Percentiles rank a stretch among this genome's conserved stretches.
phyloP scores from a whole-genome alignment of 2,329 filamentous ascomycete genomes.

The Colletotrichum sp. region DNA sequence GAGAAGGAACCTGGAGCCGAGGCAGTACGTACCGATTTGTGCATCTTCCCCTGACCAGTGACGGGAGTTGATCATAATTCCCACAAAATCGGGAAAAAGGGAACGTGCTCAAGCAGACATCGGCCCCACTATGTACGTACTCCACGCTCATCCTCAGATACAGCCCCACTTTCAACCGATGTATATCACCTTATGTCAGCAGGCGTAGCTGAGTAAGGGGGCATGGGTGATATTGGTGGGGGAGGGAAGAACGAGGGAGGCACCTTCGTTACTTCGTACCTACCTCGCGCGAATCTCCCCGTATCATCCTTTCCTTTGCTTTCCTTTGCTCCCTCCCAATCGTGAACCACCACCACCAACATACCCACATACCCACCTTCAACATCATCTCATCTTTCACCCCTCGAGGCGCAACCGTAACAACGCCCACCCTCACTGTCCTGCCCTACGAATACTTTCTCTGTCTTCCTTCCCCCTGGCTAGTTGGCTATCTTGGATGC shows the following conservation, averaged over 20 bases:
- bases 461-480: neutral
- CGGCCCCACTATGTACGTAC: neutral
- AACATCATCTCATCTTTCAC: slow-evolving; percentile 4
- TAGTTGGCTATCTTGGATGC: neutral
- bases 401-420: slow-evolving; percentile 1
- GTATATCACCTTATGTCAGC: neutral
- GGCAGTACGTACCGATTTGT: neutral
- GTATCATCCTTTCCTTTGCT: neutral
- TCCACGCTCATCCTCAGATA: neutral
- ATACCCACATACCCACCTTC: neutral
- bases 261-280: neutral
- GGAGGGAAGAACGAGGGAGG: neutral
- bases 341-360: neutral
- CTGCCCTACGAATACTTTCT: neutral
- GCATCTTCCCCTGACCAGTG: neutral
- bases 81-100: neutral
- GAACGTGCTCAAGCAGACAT: neutral
- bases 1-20: neutral
- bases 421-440: neutral
- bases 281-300: neutral
- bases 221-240: neutral
- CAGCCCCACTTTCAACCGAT: neutral
- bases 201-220: neutral
- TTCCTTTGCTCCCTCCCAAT: neutral
- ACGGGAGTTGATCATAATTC: slow-evolving; percentile 2